A percentile compares a stretch with the other conserved stretches of the same genome.
phyloP scores from a whole-genome alignment of 2,329 filamentous ascomycete species.

The Phoma sp. region DNA sequence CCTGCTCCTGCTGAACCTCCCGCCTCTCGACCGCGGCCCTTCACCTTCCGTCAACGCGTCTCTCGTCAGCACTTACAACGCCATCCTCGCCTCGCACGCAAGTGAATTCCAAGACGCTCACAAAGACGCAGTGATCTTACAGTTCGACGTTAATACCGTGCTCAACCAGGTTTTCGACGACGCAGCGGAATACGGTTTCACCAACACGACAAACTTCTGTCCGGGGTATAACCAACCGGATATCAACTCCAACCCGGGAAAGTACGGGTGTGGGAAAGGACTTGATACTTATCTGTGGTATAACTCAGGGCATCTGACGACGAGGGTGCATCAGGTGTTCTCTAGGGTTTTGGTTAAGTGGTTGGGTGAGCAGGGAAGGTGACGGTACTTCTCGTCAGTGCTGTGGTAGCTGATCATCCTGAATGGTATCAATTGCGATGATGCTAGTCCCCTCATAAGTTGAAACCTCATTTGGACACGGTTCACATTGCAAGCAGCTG shows the following conservation, averaged over 20 bases:
- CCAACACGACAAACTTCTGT: constrained; percentile 56
- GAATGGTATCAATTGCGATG: too few relatives aligned
- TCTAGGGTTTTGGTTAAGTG: constrained; percentile 33
- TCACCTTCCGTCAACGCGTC: constrained; percentile 54
- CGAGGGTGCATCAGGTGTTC: constrained; percentile 50
- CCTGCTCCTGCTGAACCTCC: background rate
- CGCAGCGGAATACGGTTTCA: constrained; percentile 51
- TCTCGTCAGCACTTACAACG: constrained; percentile 56
- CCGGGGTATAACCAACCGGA: constrained; percentile 55
- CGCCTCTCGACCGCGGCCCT: background rate
- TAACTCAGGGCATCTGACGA: constrained; percentile 56
- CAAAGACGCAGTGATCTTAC: constrained; percentile 45
- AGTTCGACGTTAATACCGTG: constrained; percentile 55
- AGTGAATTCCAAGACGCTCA: constrained; percentile 43
- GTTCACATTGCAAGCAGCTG: too few relatives aligned
- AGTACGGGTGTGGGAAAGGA: constrained; percentile 54
- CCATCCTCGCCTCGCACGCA: constrained; percentile 46
- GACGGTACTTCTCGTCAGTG: too few relatives aligned
- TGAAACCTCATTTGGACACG: too few relatives aligned
- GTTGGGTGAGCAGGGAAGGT: constrained; percentile 19
- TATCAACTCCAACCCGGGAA: constrained; percentile 51
- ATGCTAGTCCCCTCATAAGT: too few relatives aligned
- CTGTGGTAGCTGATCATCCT: too few relatives aligned
- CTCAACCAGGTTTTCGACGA: constrained; percentile 54
- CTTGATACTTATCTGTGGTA: constrained; percentile 58